Evolutionary conservation across 176 grass and related monocot species (phyloP).

Genomic region (Saccharum officinarum): DNA sequence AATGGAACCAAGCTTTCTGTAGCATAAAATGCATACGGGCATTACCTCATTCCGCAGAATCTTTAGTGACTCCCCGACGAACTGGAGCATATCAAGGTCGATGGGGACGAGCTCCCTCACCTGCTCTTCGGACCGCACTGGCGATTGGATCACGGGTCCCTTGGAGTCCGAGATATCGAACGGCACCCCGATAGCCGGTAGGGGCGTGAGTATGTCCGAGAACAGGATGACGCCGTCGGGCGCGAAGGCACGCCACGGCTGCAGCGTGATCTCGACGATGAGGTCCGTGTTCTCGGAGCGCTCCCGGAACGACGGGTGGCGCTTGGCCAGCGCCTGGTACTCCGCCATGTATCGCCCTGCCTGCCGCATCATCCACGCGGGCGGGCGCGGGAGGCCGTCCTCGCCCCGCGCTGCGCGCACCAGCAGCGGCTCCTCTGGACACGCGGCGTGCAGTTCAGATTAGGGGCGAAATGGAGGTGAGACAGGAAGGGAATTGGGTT

Average conservation of each 20-base stretch:
- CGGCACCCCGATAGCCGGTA: slow-evolving; percentile 89
- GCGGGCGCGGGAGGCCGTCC: slow-evolving; percentile 58
- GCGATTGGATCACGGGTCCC: slow-evolving; percentile 80
- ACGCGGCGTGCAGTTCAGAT: slow-evolving; percentile 27
- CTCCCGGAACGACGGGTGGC: slow-evolving; percentile 87
- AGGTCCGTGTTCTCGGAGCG: slow-evolving; percentile 91
- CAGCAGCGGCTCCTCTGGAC: slow-evolving; percentile 76
- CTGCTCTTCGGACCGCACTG: slow-evolving; percentile 63
- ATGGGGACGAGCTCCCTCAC: slow-evolving; percentile 67
- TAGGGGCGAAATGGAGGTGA: slow-evolving; percentile 18
- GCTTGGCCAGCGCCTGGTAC: slow-evolving; percentile 87
- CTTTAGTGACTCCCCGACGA: slow-evolving; percentile 86
- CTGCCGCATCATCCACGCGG: slow-evolving; percentile 99
- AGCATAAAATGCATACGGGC: slow-evolving; percentile 9
- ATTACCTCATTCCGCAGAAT: slow-evolving; percentile 87
- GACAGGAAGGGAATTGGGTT: slow-evolving; percentile 18
- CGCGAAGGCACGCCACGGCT: slow-evolving; percentile 80
- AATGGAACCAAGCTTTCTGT: not conserved
- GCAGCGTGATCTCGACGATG: slow-evolving; percentile 93
- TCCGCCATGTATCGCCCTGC: slow-evolving; percentile 93
- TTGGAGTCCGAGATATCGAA: slow-evolving; percentile 92
- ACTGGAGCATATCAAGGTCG: slow-evolving; percentile 81
- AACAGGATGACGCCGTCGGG: slow-evolving; percentile 99
- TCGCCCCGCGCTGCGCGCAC: slow-evolving; percentile 80
- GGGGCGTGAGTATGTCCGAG: slow-evolving; percentile 94